These are phyloP conservation scores for Rhizopogon sp. DNA, from an alignment of 768 basidiomycete species.

Conservation along the genomic window DNA sequence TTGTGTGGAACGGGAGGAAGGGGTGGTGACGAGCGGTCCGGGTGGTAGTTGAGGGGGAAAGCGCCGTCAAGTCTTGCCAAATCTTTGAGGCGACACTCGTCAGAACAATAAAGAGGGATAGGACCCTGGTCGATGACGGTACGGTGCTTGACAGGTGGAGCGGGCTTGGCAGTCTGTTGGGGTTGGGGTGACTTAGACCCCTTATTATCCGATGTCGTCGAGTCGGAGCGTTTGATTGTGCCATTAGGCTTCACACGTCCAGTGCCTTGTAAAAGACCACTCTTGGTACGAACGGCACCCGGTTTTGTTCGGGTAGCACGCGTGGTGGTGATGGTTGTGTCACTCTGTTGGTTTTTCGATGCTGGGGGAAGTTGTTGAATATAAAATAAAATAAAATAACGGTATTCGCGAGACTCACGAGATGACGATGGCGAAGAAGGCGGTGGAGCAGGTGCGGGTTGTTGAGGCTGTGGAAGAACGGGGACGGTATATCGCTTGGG, in stretches of 20 bases:
- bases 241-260: conserved; percentile 58
- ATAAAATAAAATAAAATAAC: neutral
- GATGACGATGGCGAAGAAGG: conserved; percentile 35
- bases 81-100: conserved; percentile 65
- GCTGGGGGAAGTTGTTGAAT: conserved; percentile 8
- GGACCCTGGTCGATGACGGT: conserved; percentile 77
- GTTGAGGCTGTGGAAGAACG: conserved; percentile 23
- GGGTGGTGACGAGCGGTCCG: conserved; percentile 36
- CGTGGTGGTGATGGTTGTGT: conserved; percentile 6
- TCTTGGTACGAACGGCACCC: conserved; percentile 31
- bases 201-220: conserved; percentile 12
- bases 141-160: conserved; percentile 43
- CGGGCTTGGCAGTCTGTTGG: conserved; percentile 17
- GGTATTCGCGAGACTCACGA: conserved; percentile 26
- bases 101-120: conserved; percentile 82
- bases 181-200: conserved; percentile 10
- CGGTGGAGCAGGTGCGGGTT: conserved; percentile 23
- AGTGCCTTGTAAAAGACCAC: conserved; percentile 61
- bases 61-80: conserved; percentile 35
- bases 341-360: conserved; percentile 24
- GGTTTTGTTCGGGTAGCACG: conserved; percentile 31
- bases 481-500: conserved; percentile 66
- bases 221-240: conserved; percentile 40
- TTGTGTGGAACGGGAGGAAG: conserved; percentile 38
- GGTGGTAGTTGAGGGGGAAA: conserved; percentile 44